Percentiles rank a stretch among this genome's conserved stretches.
Conservation (phyloP, 129 eudicot species). For the Artemisia argyi region DNA sequence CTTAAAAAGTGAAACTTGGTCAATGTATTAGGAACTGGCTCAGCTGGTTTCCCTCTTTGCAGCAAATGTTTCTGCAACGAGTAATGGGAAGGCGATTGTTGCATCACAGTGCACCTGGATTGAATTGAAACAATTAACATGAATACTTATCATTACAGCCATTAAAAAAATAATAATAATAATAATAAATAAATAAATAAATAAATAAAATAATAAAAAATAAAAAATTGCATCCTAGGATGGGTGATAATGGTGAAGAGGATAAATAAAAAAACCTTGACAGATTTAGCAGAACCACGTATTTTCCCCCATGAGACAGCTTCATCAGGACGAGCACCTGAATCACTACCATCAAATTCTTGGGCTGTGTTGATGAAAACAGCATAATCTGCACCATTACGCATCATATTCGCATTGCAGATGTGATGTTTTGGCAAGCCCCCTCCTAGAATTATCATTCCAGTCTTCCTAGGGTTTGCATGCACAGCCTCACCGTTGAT, state of each 20-base stretch:
- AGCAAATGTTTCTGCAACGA: conserved; percentile 94
- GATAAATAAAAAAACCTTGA: conserved; percentile 56
- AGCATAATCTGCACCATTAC: conserved; percentile 95
- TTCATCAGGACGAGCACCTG: conserved; percentile 98
- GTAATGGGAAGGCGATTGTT: conserved; percentile 84
- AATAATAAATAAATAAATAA: too few relatives aligned
- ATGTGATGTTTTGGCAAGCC: conserved; percentile 97
- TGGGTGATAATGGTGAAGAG: too few relatives aligned
- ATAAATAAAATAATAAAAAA: too few relatives aligned
- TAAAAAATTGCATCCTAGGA: too few relatives aligned
- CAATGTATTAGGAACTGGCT: conserved; percentile 20
- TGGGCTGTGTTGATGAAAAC: conserved; percentile 89
- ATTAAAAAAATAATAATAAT: too few relatives aligned
- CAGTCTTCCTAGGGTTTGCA: conserved; percentile 82
- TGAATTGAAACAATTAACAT: conserved; percentile 8
- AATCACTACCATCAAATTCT: conserved; percentile 97
- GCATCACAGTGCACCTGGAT: conserved; percentile 97
- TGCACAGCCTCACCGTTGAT: conserved; percentile 87
- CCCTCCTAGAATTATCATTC: conserved; percentile 89
- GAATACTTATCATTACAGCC: neutral
- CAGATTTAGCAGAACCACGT: conserved; percentile 82
- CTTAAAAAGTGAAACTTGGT: neutral
- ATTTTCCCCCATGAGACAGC: conserved; percentile 98
- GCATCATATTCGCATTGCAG: conserved; percentile 97
- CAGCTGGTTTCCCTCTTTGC: conserved; percentile 33